Percentiles rank a stretch among this genome's conserved stretches.
These are phyloP conservation scores for Trametes coccinea DNA, from an alignment of 768 basidiomycete species.

Conservation along the genomic window DNA sequence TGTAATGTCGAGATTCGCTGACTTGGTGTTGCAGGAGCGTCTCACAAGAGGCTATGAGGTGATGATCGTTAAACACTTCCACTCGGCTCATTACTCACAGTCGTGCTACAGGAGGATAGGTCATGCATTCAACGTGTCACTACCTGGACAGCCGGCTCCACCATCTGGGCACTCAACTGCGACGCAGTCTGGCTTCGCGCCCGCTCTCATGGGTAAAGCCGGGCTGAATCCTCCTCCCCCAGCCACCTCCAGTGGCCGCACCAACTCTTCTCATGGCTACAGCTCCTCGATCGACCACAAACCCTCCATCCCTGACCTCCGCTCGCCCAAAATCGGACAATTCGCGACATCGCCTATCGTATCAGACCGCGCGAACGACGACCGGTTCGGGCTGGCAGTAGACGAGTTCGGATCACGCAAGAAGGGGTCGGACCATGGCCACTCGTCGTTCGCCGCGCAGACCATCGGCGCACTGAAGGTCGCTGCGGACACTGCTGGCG, in stretches of 20 bases:
- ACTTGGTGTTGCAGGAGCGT: conserved; percentile 50
- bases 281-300: conserved; percentile 14
- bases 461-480: conserved; percentile 26
- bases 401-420: conserved; percentile 30
- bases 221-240: background rate
- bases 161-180: conserved; percentile 6
- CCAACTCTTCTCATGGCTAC: conserved; percentile 22
- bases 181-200: conserved; percentile 7
- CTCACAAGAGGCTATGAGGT: conserved; percentile 68
- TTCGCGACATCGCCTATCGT: conserved; percentile 33
- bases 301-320: conserved; percentile 11
- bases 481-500: background rate
- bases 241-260: conserved; percentile 11
- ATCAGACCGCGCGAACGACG: conserved; percentile 22
- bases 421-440: conserved; percentile 17
- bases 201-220: conserved; percentile 8
- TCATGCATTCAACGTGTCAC: conserved; percentile 42
- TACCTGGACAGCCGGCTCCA: conserved; percentile 16
- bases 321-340: conserved; percentile 25
- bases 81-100: background rate
- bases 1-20: background rate
- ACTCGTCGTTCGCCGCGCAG: conserved; percentile 16
- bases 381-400: conserved; percentile 12
- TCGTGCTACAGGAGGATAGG: conserved; percentile 47
- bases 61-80: background rate